These are phyloP conservation scores for Pseudotulostoma volvatum DNA, from an alignment of 495 filamentous ascomycete species.

Conservation along the genomic window DNA sequence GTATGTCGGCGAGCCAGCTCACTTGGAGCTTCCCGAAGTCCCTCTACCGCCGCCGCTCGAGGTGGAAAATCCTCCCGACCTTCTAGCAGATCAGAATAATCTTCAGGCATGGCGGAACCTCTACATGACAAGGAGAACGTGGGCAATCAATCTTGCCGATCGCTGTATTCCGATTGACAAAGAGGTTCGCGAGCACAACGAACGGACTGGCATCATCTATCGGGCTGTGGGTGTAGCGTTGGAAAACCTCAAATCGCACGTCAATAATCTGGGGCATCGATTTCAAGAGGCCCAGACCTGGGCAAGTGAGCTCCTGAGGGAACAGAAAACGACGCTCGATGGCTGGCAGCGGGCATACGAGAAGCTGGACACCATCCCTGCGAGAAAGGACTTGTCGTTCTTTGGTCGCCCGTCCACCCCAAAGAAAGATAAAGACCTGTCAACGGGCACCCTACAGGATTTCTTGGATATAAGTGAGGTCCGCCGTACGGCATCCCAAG, in stretches of 20 bases:
- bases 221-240: constrained; percentile 61
- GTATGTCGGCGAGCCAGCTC: constrained; percentile 30
- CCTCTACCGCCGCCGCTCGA: constrained; percentile 42
- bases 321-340: constrained; percentile 47
- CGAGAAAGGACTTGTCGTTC: constrained; percentile 39
- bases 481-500: constrained; percentile 41
- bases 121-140: constrained; percentile 54
- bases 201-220: constrained; percentile 54
- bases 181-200: constrained; percentile 34
- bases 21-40: constrained; percentile 36
- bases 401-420: constrained; percentile 31
- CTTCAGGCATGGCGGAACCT: constrained; percentile 69
- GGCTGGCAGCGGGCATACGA: constrained; percentile 54
- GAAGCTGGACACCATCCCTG: constrained; percentile 43
- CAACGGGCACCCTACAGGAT: constrained; percentile 44
- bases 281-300: constrained; percentile 56
- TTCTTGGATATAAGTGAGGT: constrained; percentile 54
- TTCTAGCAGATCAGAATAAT: constrained; percentile 53
- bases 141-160: constrained; percentile 54
- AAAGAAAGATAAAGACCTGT: constrained; percentile 15
- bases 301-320: constrained; percentile 51
- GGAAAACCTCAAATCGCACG: constrained; percentile 62
- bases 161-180: constrained; percentile 44
- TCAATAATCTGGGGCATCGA: constrained; percentile 56
- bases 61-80: constrained; percentile 49